These are phyloP conservation scores for Verbena officinalis DNA, from an alignment of 257 asterid genomes.

Conservation along the genomic window DNA sequence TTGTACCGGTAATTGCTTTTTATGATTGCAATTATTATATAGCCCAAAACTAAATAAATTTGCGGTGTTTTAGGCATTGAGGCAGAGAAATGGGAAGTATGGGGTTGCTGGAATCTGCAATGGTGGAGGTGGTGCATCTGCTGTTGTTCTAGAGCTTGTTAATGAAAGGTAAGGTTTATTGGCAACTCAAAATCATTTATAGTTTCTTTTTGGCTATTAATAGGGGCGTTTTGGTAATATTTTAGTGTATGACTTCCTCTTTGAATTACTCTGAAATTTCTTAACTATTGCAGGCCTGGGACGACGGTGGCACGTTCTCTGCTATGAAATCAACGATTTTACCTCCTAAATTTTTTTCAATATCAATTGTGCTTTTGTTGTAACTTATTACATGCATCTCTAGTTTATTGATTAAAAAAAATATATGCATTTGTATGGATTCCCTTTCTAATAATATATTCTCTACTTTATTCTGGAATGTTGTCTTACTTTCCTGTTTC, in stretches of 20 bases:
- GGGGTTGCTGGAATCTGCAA: constrained; percentile 96
- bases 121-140: constrained; percentile 98
- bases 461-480: background rate
- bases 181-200: background rate
- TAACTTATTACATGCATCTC: no score
- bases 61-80: constrained; percentile 64
- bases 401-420: no score
- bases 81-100: constrained; percentile 63
- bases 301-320: constrained; percentile 42
- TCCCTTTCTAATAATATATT: background rate
- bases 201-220: background rate
- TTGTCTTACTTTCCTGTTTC: no score
- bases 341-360: no score
- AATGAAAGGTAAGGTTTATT: constrained; percentile 32
- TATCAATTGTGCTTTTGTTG: constrained; percentile 18
- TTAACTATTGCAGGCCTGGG: constrained; percentile 44
- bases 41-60: no score
- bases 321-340: constrained; percentile 39
- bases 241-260: background rate
- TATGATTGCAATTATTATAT: no score
- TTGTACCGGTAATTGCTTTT: background rate
- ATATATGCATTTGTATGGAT: background rate
- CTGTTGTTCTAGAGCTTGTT: constrained; percentile 74
- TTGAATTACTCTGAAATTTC: constrained; percentile 4
- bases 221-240: background rate